phyloP scores from a whole-genome alignment of 805 yeast species.

The Myxozyma monticola region DNA sequence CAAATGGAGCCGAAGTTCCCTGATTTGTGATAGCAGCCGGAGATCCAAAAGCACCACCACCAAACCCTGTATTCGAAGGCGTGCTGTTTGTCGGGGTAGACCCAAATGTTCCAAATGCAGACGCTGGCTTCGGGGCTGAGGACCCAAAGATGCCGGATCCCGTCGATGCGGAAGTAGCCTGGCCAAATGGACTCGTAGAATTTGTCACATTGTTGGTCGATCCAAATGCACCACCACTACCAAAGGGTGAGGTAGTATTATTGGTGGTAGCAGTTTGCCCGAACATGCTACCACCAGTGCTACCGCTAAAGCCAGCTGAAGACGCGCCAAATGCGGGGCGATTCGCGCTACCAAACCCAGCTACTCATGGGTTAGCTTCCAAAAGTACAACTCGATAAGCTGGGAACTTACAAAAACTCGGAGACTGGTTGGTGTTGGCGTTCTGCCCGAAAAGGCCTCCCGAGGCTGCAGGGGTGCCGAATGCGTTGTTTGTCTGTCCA shows the following conservation, averaged over 20 bases:
- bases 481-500: conserved; percentile 11
- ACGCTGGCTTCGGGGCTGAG: conserved; percentile 23
- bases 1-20: conserved; percentile 31
- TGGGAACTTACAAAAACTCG: conserved; percentile 27
- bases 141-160: conserved; percentile 23
- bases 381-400: not conserved
- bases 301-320: conserved; percentile 20
- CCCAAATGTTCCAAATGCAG: conserved; percentile 34
- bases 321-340: conserved; percentile 27
- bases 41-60: conserved; percentile 19
- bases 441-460: conserved; percentile 44
- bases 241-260: conserved; percentile 22
- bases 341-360: conserved; percentile 24
- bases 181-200: conserved; percentile 30
- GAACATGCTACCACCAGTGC: conserved; percentile 26
- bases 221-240: conserved; percentile 27
- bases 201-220: conserved; percentile 19
- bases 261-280: conserved; percentile 10
- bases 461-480: conserved; percentile 7
- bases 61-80: conserved; percentile 21
- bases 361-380: conserved; percentile 7
- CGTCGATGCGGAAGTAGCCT: conserved; percentile 17
- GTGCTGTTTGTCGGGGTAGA: conserved; percentile 17
- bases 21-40: conserved; percentile 19
- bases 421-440: conserved; percentile 35